A percentile compares a stretch with the other conserved stretches of the same genome.
Evolutionary conservation across 805 yeast genomes (phyloP).

Genomic region (Hemisphaericaspora nanyangensis): DNA sequence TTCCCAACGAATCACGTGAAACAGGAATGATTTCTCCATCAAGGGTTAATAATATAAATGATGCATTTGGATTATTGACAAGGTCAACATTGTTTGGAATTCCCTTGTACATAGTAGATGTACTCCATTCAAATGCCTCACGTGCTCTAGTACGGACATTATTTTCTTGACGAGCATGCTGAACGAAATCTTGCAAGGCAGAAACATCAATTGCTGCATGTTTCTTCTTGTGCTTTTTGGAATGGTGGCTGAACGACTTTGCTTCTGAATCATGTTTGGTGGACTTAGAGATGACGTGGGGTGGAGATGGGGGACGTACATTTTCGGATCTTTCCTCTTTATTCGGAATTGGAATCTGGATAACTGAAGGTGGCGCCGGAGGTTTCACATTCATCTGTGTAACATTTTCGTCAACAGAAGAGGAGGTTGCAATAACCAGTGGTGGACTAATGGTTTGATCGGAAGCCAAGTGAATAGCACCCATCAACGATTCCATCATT

Average conservation of each 20-base stretch:
- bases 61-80: conserved; percentile 8
- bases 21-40: conserved; percentile 34
- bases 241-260: background rate
- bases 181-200: conserved; percentile 30
- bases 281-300: background rate
- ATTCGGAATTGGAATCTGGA: background rate
- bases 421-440: too few relatives aligned
- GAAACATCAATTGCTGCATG: conserved; percentile 1
- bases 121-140: conserved; percentile 53
- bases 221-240: background rate
- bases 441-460: too few relatives aligned
- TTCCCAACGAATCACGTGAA: conserved; percentile 37
- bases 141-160: conserved; percentile 45
- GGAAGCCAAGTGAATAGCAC: background rate
- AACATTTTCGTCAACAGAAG: background rate
- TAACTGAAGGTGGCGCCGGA: background rate
- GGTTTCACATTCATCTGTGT: background rate
- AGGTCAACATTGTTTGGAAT: conserved; percentile 2
- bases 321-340: background rate
- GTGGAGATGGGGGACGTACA: background rate
- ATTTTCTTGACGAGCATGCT: conserved; percentile 40
- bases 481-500: background rate
- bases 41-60: conserved; percentile 27
- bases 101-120: conserved; percentile 15
- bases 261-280: too few relatives aligned